phyloP scores from a whole-genome alignment of 768 basidiomycete species.

The Paxillus involutus region DNA sequence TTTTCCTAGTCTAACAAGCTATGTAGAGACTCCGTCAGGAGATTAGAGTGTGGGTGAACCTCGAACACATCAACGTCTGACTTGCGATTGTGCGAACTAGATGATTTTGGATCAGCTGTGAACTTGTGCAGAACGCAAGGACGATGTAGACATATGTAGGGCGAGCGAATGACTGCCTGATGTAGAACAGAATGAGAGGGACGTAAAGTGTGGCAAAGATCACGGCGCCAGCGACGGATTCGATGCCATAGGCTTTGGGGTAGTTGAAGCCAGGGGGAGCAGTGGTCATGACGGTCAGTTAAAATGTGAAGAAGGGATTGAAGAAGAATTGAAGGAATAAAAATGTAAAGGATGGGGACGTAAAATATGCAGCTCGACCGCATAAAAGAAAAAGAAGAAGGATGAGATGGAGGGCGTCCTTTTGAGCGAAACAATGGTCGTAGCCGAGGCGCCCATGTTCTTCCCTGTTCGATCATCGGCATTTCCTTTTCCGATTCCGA shows the following conservation, averaged over 20 bases:
- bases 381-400: neutral
- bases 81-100: too few relatives aligned
- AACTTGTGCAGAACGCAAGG: slow-evolving; percentile 6
- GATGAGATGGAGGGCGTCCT: neutral
- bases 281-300: slow-evolving; percentile 13
- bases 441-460: neutral
- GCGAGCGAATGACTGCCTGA: slow-evolving; percentile 17
- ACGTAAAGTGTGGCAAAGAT: slow-evolving; percentile 31
- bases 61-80: too few relatives aligned
- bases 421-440: slow-evolving; percentile 13
- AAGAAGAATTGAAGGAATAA: neutral
- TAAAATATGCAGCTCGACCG: slow-evolving; percentile 20
- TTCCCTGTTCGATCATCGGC: too few relatives aligned
- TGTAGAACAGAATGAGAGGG: slow-evolving; percentile 24
- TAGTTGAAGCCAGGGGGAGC: slow-evolving; percentile 21
- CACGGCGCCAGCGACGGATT: slow-evolving; percentile 32
- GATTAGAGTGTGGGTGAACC: too few relatives aligned
- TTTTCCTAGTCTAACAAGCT: too few relatives aligned
- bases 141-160: slow-evolving; percentile 30
- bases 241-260: slow-evolving; percentile 24
- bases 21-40: too few relatives aligned
- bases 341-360: neutral
- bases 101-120: neutral
- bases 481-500: too few relatives aligned
- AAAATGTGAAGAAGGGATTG: neutral